phyloP scores from a whole-genome alignment of 257 asterid genomes.

The Nicotiana tabacum region DNA sequence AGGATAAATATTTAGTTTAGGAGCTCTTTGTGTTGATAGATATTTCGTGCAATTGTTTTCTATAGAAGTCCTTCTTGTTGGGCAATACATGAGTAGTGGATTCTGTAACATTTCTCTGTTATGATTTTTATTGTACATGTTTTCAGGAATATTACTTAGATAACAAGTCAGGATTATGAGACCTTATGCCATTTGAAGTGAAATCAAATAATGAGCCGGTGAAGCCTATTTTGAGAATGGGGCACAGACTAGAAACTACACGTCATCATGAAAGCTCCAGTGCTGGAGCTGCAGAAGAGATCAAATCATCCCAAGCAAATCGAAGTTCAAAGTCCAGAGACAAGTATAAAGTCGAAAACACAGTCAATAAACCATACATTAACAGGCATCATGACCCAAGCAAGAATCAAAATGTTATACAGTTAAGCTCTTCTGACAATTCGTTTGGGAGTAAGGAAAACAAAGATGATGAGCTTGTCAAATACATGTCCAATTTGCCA shows the following conservation, averaged over 20 bases:
- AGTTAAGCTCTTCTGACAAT: conserved; percentile 28
- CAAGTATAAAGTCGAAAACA: conserved; percentile 24
- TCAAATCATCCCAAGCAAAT: conserved; percentile 20
- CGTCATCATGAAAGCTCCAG: conserved; percentile 22
- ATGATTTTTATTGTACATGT: not conserved
- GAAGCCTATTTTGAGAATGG: conserved; percentile 22
- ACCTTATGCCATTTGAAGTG: conserved; percentile 12
- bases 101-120: not conserved
- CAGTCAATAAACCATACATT: conserved; percentile 38
- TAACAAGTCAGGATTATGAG: not conserved
- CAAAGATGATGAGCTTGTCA: conserved; percentile 73
- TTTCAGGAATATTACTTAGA: not conserved
- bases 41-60: not conserved
- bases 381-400: conserved; percentile 27
- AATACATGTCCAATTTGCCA: conserved; percentile 91
- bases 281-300: conserved; percentile 16
- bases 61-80: not conserved
- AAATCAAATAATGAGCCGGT: too few relatives aligned
- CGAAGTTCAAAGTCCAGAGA: conserved; percentile 22
- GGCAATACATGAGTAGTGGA: not conserved
- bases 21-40: not conserved
- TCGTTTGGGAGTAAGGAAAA: conserved; percentile 16
- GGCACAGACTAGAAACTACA: conserved; percentile 21
- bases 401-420: conserved; percentile 26
- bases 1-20: not conserved